Conservation (phyloP, 2,329 filamentous ascomycete species). For the Metarhizium brunneum region DNA sequence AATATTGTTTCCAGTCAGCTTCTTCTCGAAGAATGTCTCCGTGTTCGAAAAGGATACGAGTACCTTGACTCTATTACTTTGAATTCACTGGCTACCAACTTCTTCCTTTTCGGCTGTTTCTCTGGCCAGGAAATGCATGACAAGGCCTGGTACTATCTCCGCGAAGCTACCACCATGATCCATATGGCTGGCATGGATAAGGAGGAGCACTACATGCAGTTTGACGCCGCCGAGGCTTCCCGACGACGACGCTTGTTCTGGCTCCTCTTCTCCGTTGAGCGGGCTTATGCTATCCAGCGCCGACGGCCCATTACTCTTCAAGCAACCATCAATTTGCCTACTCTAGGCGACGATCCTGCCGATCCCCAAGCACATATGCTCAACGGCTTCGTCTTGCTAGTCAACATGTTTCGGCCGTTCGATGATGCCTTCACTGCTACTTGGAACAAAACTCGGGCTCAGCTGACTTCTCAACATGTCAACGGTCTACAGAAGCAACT, state of each 20-base stretch:
- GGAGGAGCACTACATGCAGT: constrained; percentile 52
- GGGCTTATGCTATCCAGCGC: constrained; percentile 64
- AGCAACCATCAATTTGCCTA: constrained; percentile 57
- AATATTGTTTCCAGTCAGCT: constrained; percentile 56
- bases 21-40: constrained; percentile 57
- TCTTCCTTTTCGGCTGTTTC: constrained; percentile 67
- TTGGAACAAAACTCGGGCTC: constrained; percentile 56
- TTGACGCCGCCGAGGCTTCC: constrained; percentile 50
- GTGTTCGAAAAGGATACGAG: constrained; percentile 55
- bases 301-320: constrained; percentile 62
- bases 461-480: constrained; percentile 49
- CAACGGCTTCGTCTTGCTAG: constrained; percentile 48
- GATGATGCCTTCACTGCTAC: constrained; percentile 53
- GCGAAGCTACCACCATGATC: constrained; percentile 65
- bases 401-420: constrained; percentile 56
- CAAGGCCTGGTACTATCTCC: constrained; percentile 70
- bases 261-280: constrained; percentile 63
- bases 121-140: constrained; percentile 65
- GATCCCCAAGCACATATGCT: constrained; percentile 45
- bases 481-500: constrained; percentile 53
- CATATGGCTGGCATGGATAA: constrained; percentile 52
- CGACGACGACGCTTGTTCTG: constrained; percentile 61
- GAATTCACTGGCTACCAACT: constrained; percentile 61
- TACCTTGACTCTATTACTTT: constrained; percentile 47
- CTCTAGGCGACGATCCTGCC: constrained; percentile 49